phyloP scores from a whole-genome alignment of 768 basidiomycete species.

The Sarcomyxa edulis region DNA sequence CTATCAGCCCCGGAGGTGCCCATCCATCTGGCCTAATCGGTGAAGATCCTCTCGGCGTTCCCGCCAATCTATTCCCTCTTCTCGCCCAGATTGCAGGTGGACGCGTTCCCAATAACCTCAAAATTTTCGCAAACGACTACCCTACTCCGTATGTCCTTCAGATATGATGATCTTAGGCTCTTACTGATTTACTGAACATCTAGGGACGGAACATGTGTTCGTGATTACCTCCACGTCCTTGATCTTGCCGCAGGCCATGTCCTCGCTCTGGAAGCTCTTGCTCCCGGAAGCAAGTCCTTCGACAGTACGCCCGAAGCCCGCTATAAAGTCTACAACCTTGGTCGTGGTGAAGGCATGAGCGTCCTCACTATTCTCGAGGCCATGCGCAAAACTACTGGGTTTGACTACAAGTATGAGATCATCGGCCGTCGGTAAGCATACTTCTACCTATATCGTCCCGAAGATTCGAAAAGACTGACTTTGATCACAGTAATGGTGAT shows the following conservation, averaged over 20 bases:
- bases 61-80: constrained; percentile 90
- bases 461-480: background rate
- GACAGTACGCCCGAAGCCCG: constrained; percentile 46
- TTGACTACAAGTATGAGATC: constrained; percentile 84
- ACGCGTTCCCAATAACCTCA: constrained; percentile 67
- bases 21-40: constrained; percentile 94
- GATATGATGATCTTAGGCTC: too few relatives aligned
- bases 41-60: constrained; percentile 93
- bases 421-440: constrained; percentile 78
- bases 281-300: constrained; percentile 55
- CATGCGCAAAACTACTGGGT: constrained; percentile 88
- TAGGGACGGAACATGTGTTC: constrained; percentile 93
- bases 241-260: constrained; percentile 95
- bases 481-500: constrained; percentile 67
- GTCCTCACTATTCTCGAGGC: constrained; percentile 93
- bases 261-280: constrained; percentile 82
- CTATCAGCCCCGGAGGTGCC: constrained; percentile 84
- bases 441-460: background rate
- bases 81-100: constrained; percentile 95
- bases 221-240: constrained; percentile 90
- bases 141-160: constrained; percentile 67
- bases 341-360: constrained; percentile 86
- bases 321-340: constrained; percentile 96
- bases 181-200: background rate
- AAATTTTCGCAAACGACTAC: constrained; percentile 96